Evolutionary conservation across 495 filamentous ascomycete genomes (phyloP), one percentile per base, ranked within the genome.

Genomic region (Lophiotrema nucula): DNA sequence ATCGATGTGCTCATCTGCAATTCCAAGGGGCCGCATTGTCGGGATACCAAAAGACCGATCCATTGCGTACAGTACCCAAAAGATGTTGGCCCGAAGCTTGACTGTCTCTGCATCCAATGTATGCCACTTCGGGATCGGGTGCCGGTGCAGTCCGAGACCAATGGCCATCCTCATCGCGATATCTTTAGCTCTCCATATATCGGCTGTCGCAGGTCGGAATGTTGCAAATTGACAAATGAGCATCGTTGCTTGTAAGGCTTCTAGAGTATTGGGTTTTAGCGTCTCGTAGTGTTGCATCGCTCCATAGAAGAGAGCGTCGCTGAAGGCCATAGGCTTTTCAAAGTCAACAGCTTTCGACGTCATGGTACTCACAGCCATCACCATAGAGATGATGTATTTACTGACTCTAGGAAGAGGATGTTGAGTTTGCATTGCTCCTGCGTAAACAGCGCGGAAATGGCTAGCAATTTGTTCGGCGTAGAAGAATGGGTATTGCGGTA

Each of bases 341-440:
- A 43, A 15, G 6, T 43, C 39, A 6, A 19, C 39, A 43, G 11
- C 19, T 43, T 43, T 43, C 8, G 39, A 43, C 8, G 39, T 43
- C 39, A 43, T 43, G 39, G 39, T 43, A 43, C 39, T 21, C 6
- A 43, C 19, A 19, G 39, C 39, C 39, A 43, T 43, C 8, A 43
- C 18, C 39, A 43, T 10, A 15, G 39, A 10, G 39, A 43, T 43
- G 39, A 43, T 43, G 19, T 10, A 43, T 6, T 43, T 6, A 19
- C 39, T 43, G 39, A 10, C 19, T 10, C 8, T 6, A 10, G 39
- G 8, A 19, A 21, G 11, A 8, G 39, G 6, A n/a, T n/a, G 10
- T 37, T n/a, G 31, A 19, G 8, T 21, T 15, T 6, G 18, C 8
- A 6, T 6, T 11, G 18, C 12, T 6, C 8, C 18, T 11, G 8